Conservation (phyloP, 1,139 yeast genomes). For the Taphrina betulina region DNA sequence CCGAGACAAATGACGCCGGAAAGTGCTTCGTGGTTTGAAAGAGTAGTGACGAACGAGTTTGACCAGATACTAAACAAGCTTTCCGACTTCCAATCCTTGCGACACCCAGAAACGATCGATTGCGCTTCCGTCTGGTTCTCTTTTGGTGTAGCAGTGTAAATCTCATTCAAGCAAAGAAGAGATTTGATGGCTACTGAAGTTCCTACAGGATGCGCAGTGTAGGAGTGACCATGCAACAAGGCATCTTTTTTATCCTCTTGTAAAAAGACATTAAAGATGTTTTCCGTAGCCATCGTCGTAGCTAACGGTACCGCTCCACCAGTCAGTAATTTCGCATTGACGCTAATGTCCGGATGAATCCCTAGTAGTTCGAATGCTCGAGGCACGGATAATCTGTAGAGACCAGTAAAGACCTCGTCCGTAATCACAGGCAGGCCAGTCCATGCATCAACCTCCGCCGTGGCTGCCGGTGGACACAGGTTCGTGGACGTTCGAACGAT, state of each 20-base stretch:
- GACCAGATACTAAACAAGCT: conserved; percentile 40
- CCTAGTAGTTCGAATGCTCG: conserved; percentile 37
- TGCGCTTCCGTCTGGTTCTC: conserved; percentile 39
- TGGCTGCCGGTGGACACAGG: conserved; percentile 30
- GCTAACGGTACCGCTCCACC: conserved; percentile 42
- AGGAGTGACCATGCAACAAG: conserved; percentile 42
- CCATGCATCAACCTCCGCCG: conserved; percentile 38
- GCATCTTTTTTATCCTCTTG: conserved; percentile 41
- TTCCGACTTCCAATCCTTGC: conserved; percentile 35
- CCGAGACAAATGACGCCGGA: conserved; percentile 41
- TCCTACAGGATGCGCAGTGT: conserved; percentile 43
- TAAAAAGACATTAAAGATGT: conserved; percentile 40
- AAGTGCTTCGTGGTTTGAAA: conserved; percentile 38
- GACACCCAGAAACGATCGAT: conserved; percentile 27
- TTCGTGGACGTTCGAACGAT: conserved; percentile 37
- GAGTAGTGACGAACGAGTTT: conserved; percentile 35
- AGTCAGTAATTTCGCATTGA: conserved; percentile 42
- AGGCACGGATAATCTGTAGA: conserved; percentile 41
- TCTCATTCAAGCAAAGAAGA: conserved; percentile 34
- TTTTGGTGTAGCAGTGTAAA: conserved; percentile 39
- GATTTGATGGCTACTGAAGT: conserved; percentile 42
- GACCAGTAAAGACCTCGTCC: conserved; percentile 43
- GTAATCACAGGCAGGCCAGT: conserved; percentile 41
- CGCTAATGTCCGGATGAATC: conserved; percentile 41
- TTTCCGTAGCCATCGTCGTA: conserved; percentile 40